Evolutionary conservation across 371 early-diverging fungal genomes (phyloP), one percentile per base, ranked within the genome.

Genomic region (Chytridiales sp.): DNA sequence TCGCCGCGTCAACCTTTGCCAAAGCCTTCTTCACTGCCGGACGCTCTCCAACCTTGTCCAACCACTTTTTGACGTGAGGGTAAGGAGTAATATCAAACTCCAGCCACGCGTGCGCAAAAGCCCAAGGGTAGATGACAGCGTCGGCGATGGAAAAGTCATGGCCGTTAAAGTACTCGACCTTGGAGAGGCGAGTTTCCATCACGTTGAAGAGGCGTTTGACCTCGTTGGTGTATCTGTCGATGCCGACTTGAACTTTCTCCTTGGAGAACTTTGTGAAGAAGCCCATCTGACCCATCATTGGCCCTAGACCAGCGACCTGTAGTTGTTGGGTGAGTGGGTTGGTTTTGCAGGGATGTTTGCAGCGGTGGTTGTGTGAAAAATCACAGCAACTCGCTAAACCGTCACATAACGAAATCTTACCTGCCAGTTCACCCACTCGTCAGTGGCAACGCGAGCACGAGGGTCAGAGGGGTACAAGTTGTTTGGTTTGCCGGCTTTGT

Each of bases 341-440:
- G n/a, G n/a, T n/a, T n/a, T n/a, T n/a, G n/a, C n/a, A n/a, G n/a
- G n/a, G n/a, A n/a, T n/a, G n/a, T n/a, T n/a, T n/a, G n/a, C n/a
- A n/a, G n/a, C n/a, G n/a, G n/a, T n/a, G n/a, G n/a, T n/a, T n/a
- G n/a, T n/a, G n/a, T n/a, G n/a, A n/a, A n/a, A n/a, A n/a, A n/a
- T n/a, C n/a, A n/a, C n/a, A n/a, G n/a, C n/a, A n/a, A n/a, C n/a
- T n/a, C n/a, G n/a, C n/a, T n/a, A n/a, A n/a, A n/a, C 8, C 5
- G 44, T n/a, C 8, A 19, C 8, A 19, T 11, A 44, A 21, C 8
- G 8, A 44, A 44, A 11, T 21, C 19, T 6, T 6, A 44, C 44
- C 61, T 60, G 61, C 39, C 49, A 56, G 50, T 63, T 57, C 30
- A 63, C 27, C 63, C 63, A 63, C 36, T 63, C 49, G 47, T 63